Evolutionary conservation across 257 asterid genomes (phyloP).

Genomic region (Rauvolfia tetraphylla): DNA sequence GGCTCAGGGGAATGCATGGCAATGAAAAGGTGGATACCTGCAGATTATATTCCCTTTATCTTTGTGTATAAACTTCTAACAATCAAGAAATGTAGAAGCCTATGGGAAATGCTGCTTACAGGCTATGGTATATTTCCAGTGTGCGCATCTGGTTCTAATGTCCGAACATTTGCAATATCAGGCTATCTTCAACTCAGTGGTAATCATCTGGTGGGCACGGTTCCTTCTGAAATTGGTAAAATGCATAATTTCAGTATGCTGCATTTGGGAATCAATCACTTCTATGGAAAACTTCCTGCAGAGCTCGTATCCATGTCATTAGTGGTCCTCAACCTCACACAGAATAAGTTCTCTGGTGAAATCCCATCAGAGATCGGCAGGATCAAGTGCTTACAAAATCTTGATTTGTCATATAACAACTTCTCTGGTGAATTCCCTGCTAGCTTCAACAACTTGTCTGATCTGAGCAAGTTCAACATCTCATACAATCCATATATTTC

Average conservation of each 20-base stretch:
- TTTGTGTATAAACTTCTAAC: constrained; percentile 64
- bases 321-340: constrained; percentile 54
- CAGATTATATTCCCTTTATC: constrained; percentile 83
- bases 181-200: constrained; percentile 82
- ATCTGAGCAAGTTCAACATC: constrained; percentile 70
- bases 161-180: constrained; percentile 44
- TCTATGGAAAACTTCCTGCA: constrained; percentile 54
- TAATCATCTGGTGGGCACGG: constrained; percentile 54
- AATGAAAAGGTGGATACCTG: constrained; percentile 89
- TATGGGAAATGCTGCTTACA: constrained; percentile 70
- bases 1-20: constrained; percentile 87
- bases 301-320: constrained; percentile 48
- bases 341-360: constrained; percentile 56
- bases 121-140: constrained; percentile 77
- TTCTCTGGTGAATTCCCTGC: constrained; percentile 70
- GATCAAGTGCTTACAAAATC: constrained; percentile 63
- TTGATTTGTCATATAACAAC: constrained; percentile 72
- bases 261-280: constrained; percentile 58
- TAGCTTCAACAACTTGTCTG: constrained; percentile 52
- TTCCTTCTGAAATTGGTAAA: constrained; percentile 67
- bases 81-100: constrained; percentile 55
- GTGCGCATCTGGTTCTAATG: constrained; percentile 59
- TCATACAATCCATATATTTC: constrained; percentile 73
- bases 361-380: constrained; percentile 63
- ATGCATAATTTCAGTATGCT: constrained; percentile 74